These are phyloP conservation scores for Fusarium incarnatum DNA, from an alignment of 2,329 filamentous ascomycete species.

Conservation along the genomic window DNA sequence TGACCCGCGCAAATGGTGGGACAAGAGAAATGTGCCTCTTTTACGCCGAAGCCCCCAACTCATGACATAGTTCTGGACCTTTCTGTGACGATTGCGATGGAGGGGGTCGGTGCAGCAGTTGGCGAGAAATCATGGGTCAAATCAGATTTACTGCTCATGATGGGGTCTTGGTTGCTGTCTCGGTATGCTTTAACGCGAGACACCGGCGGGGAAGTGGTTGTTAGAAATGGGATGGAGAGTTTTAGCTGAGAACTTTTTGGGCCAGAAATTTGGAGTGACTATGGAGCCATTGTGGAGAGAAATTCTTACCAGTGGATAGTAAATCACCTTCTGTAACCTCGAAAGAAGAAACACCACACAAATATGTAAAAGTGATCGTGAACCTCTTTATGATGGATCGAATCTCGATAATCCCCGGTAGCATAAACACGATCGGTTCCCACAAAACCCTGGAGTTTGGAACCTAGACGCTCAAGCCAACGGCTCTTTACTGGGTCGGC, in stretches of 20 bases:
- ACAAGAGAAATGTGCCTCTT: constrained; percentile 15
- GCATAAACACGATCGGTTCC: constrained; percentile 9
- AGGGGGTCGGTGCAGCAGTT: constrained; percentile 18
- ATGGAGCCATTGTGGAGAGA: not conserved
- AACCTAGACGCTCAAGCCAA: constrained; percentile 26
- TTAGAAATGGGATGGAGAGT: constrained; percentile 10
- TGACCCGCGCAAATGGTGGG: constrained; percentile 37
- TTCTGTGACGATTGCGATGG: not conserved
- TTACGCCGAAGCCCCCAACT: constrained; percentile 18
- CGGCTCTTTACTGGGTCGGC: constrained; percentile 21
- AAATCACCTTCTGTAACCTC: not conserved
- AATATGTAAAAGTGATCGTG: constrained; percentile 4
- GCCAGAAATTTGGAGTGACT: not conserved
- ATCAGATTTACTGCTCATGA: constrained; percentile 13
- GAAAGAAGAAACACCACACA: constrained; percentile 3
- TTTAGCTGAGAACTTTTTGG: not conserved
- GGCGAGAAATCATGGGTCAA: constrained; percentile 13
- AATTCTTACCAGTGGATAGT: not conserved
- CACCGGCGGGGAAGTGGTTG: constrained; percentile 36
- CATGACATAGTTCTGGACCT: constrained; percentile 6
- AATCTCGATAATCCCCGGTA: not conserved
- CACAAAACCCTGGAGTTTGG: constrained; percentile 26
- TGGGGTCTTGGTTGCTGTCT: constrained; percentile 26
- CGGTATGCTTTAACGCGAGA: constrained; percentile 44
- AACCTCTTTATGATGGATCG: not conserved